Evolutionary conservation across 805 yeast species (phyloP), one percentile per base, ranked within the genome.

Genomic region (Myxozyma nipponensis): DNA sequence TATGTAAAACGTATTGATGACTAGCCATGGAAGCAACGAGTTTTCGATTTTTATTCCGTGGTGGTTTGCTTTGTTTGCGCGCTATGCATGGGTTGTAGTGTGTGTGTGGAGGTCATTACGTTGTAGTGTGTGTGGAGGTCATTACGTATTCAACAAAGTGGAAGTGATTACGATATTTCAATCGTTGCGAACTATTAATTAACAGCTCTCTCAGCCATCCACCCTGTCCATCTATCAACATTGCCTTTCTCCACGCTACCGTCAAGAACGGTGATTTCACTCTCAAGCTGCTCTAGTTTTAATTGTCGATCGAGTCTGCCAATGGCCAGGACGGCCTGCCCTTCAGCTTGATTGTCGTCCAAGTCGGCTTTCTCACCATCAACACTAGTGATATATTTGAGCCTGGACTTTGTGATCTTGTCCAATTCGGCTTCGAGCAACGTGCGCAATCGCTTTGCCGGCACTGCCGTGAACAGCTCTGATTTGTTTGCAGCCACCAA

Each of bases 381-480:
- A 25, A 50, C 56, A 21, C 72, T 75, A 18, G 75, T 72, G 44
- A 82, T 77, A 22, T 73, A 71, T 37, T 72, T 72, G 54, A 75
- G 69, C 59, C 70, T 76, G 56, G 77, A 71, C 54, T 66, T 70
- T 62, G 83, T 73, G 41, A 81, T 69, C 41, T 74, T 73, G 40
- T 78, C 76, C 57, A 89, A 75, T 63, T 85, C 95, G 4, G 64
- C 55, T 62, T 84, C 91, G 48, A 91, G 66, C 37, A 79, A 65
- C 23, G 73, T 72, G 58, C 71, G 75, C 45, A 90, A 77, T 62
- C 84, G 81, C 44, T 68, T 61, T 7, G 81, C 73, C 19, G 93
- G 91, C 59, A 87, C 77, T 15, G 95, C 78, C 54, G 88, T 86
- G 70, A 93, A 93, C 36, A 83, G 76, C 61, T 93, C 98, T 45